Evolutionary conservation across 1,139 yeast genomes (phyloP), one percentile per base, ranked within the genome.

Genomic region (Suhomyces atakaporum): DNA sequence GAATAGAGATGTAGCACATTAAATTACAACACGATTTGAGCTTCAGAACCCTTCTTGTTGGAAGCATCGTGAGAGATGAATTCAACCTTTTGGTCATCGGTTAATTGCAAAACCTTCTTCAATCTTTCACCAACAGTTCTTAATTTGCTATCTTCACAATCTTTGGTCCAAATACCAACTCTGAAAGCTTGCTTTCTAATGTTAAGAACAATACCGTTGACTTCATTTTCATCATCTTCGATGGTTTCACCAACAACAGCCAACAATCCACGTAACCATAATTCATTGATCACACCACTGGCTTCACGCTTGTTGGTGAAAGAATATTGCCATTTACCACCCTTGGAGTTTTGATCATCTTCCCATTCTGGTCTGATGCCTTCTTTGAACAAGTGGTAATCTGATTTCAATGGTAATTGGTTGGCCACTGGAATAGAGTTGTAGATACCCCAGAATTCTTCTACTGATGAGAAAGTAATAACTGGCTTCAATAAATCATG

Each of bases 291-390:
- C 43, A 80, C 80, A 30, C 67, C 67, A 40, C 68, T 64, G 43
- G 73, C 72, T 47, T 76, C 84, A 51, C 79, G 78, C 62, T 74
- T 81, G 66, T 84, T 81, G 63, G 78, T 82, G 67, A 79, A 86
- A 27, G 87, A 77, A 47, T 56, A 69, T 53, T 67, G 75, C 96
- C 97, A 92, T 69, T 87, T 88, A 56, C 98, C 98, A 59, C 99
- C 98, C 52, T 81, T 75, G 45, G 89, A 66, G 69, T 94, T 94
- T 51, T 80, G 77, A 38, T 70, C 74, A 66, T 92, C 97, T 74
- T 92, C 99, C 99, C 99, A 92, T 73, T 92, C 97, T 39, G 98
- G 99, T 63, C 89, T 85, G 54, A 94, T 81, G 39, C 92, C 96
- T 60, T 85, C 86, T 69, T 92, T 86, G 75, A 94, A 92, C 59